Evolutionary conservation across 306 rosid genomes (phyloP), one percentile per base, ranked within the genome.

Genomic region (Vigna nakashimae): DNA sequence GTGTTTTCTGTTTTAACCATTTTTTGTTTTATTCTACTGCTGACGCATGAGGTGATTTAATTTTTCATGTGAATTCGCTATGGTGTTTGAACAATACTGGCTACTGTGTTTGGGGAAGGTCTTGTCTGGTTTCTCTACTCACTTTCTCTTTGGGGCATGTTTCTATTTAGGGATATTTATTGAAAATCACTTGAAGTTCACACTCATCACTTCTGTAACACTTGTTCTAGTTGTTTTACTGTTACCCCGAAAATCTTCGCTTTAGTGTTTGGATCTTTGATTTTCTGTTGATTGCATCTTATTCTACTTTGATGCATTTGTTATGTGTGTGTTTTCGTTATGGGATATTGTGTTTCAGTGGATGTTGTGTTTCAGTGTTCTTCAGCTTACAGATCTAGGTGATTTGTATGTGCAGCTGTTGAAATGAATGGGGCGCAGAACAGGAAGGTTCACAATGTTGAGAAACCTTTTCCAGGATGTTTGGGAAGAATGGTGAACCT

Each of bases 401-500:
- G 57, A 20, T 0, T 79, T 78, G 15, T 56, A 46, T 48, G 43
- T 65, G 83, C 86, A 90, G 92, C 87, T 80, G 74, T 59, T 82
- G 65, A 84, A 80, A 90, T 92, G 93, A 92, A 87, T 77, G 86
- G 84, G 66, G 69, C 85, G 52, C 92, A 84, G 84, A 86, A 77
- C 74, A 71, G 86, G 51, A 87, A 80, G 75, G 80, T 80, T 73
- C 88, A 80, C 80, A 80, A 79, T 73, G 78, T 40, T 24, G 98
- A 91, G 64, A 92, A 92, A 50, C 91, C 93, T 42, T 82, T 89
- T 77, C 95, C 97, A 16, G 98, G 98, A 57, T 95, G 98, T 78
- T 60, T 92, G 87, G 98, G 98, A 86, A 92, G 96, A 87, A 87
- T 92, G 98, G 97, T 91, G 43, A 89, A 87, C 86, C 91, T 95